Conservation (phyloP, 2,329 filamentous ascomycete species). For the Fusarium piperis region DNA sequence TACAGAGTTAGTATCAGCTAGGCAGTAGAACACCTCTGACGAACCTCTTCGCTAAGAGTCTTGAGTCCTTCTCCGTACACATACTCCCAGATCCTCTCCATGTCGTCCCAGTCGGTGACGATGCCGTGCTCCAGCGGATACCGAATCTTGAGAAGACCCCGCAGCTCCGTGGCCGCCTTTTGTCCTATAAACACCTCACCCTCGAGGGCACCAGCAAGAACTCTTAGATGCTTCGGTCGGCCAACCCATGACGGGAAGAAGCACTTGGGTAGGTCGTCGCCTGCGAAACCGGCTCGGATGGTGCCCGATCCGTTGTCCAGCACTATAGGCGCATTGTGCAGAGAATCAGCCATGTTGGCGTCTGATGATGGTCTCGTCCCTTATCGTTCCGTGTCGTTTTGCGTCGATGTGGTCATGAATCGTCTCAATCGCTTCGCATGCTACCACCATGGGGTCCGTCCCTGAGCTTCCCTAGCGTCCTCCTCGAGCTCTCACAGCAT, state of each 20-base stretch:
- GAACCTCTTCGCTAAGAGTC: slow-evolving; percentile 93
- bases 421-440: slow-evolving; percentile 32
- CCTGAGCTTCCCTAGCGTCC: slow-evolving; percentile 30
- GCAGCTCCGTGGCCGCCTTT: slow-evolving; percentile 85
- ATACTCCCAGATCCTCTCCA: slow-evolving; percentile 99
- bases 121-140: slow-evolving; percentile 98
- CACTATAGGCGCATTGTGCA: slow-evolving; percentile 98
- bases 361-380: background rate
- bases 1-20: slow-evolving; percentile 26
- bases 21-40: slow-evolving; percentile 1
- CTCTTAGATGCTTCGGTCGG: slow-evolving; percentile 91
- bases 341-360: slow-evolving; percentile 64
- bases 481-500: slow-evolving; percentile 35
- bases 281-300: slow-evolving; percentile 95
- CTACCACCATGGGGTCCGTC: slow-evolving; percentile 25
- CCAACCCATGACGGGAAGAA: slow-evolving; percentile 98
- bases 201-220: slow-evolving; percentile 95
- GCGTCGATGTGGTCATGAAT: slow-evolving; percentile 22
- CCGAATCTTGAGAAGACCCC: slow-evolving; percentile 92
- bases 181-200: slow-evolving; percentile 97
- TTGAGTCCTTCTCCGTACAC: slow-evolving; percentile 97
- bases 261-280: slow-evolving; percentile 94
- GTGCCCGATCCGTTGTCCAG: slow-evolving; percentile 99
- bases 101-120: slow-evolving; percentile 99
- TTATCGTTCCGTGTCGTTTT: slow-evolving; percentile 9